Evolutionary conservation across 345 rosid genomes (phyloP).

Genomic region (Nephelium lappaceum): DNA sequence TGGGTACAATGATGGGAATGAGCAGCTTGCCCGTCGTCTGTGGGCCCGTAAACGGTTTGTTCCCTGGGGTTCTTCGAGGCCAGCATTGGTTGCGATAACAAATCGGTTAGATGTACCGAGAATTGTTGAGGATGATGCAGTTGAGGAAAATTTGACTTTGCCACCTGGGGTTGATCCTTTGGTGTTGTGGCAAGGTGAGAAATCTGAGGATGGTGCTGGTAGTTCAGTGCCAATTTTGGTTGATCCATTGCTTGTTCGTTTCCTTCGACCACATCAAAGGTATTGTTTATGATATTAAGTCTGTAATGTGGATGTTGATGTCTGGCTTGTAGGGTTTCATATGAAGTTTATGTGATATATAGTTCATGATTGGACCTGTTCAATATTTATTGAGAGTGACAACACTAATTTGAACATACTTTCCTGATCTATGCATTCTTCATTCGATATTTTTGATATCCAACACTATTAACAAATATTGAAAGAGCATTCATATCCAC

Average conservation of each 20-base stretch:
- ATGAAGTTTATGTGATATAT: not conserved
- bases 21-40: conserved; percentile 78
- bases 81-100: conserved; percentile 55
- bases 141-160: conserved; percentile 60
- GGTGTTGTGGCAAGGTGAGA: conserved; percentile 84
- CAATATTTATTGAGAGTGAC: not conserved
- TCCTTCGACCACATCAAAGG: conserved; percentile 99
- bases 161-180: conserved; percentile 87
- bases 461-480: not conserved
- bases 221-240: conserved; percentile 53
- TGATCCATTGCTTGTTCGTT: conserved; percentile 83
- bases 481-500: conserved; percentile 9
- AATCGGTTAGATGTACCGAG: conserved; percentile 32
- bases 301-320: not conserved
- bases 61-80: conserved; percentile 86
- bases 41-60: conserved; percentile 87
- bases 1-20: conserved; percentile 58
- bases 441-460: not conserved
- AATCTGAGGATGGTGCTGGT: conserved; percentile 43
- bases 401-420: not conserved
- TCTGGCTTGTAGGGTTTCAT: not conserved
- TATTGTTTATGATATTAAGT: conserved; percentile 32
- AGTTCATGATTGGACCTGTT: not conserved
- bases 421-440: not conserved
- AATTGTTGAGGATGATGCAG: conserved; percentile 37